Evolutionary conservation across 305 asterid species (phyloP), one percentile per base, ranked within the genome.

Genomic region (Ilex paraguariensis): DNA sequence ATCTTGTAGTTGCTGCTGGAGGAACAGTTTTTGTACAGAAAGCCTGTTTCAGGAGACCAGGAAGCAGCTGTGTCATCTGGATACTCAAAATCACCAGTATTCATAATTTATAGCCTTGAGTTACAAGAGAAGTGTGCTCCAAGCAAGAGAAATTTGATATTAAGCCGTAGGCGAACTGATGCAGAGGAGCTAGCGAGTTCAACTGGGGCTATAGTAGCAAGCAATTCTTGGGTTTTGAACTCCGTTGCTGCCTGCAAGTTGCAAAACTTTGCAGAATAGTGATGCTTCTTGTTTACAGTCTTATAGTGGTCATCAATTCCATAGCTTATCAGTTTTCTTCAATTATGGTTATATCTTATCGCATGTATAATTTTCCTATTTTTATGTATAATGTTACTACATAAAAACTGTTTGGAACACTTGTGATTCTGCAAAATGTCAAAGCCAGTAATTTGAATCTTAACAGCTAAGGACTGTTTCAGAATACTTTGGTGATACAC

Each of bases 1-100:
- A 87, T 75, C 95, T 93, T 13, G 88, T 87, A 61, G 71, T 77
- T 36, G 83, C 90, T 70, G 96, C 93, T 54, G 99, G 97, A 70
- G 99, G 97, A 66, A 84, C 74, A 61, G 80, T 90, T 65, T n/a
- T 79, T 90, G 63, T 83, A 73, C 66, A 70, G 98, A 70, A 90
- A 87, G 78, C 99, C 97, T n/a, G 73, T 85, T 59, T 68, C 64
- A 6, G 74, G 75, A 66, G 81, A 79, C 21, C 71, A 75, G 54
- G 64, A 70, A 28, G 46, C 2, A 28, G 46, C 2, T 54, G 55
- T 61, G 46, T 70, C 67, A 13, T 52, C 53, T 46, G 59, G 62
- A 71, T 64, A 57, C 75, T 58, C 72, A 36, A 60, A 55, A 53
- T 39, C 75, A 40, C 66, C 53, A 6, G 84, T 85, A 14, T 71